Evolutionary conservation across 1,284 basidiomycete genomes (phyloP).

Genomic region (Trichosporon asahii): DNA sequence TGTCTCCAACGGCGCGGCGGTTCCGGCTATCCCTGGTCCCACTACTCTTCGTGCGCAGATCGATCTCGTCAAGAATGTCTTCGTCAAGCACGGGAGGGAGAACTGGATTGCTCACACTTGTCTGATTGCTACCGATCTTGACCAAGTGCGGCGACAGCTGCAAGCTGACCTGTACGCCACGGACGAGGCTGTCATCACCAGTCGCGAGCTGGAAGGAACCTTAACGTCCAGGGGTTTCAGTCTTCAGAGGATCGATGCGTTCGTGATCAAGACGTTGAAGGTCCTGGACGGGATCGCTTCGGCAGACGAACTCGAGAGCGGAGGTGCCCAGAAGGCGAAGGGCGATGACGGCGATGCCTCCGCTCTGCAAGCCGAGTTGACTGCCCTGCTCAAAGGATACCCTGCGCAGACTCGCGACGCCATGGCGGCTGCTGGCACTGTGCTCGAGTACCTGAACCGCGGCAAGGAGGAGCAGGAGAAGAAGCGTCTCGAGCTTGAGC

Average conservation of each 20-base stretch:
- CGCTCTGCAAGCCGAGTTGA: constrained; percentile 30
- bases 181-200: constrained; percentile 37
- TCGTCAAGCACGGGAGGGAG: constrained; percentile 37
- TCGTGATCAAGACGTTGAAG: constrained; percentile 46
- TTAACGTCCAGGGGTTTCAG: constrained; percentile 35
- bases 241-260: constrained; percentile 34
- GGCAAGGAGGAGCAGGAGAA: constrained; percentile 45
- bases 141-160: constrained; percentile 39
- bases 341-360: constrained; percentile 17
- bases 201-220: constrained; percentile 36
- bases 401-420: constrained; percentile 43
- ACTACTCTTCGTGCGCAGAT: constrained; percentile 39
- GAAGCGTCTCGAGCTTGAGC: constrained; percentile 42
- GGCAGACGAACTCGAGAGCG: constrained; percentile 36
- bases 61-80: constrained; percentile 33
- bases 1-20: not conserved
- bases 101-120: constrained; percentile 51
- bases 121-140: constrained; percentile 44
- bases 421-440: constrained; percentile 31
- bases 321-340: not conserved
- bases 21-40: constrained; percentile 31
- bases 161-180: constrained; percentile 44
- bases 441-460: constrained; percentile 43
- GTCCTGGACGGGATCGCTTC: constrained; percentile 48
- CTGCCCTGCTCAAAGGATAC: constrained; percentile 26